Percentiles rank a stretch among this genome's conserved stretches.
Evolutionary conservation across 2,329 filamentous ascomycete species (phyloP).

Genomic region (Cadophora gregata): DNA sequence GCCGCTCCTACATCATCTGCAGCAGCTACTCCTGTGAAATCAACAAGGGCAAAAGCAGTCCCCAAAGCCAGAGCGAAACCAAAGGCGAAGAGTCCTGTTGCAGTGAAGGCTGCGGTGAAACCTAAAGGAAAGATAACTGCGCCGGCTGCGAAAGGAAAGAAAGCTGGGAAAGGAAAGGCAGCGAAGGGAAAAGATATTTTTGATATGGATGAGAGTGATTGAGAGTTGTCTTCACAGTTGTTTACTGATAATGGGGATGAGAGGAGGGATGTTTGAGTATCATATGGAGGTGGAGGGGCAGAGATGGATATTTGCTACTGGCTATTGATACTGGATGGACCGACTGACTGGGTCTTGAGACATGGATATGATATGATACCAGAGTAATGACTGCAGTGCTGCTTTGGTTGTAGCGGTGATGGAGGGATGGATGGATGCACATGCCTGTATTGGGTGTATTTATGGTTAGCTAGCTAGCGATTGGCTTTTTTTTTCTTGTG

Average conservation of each 20-base stretch:
- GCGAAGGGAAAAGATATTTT: constrained; percentile 8
- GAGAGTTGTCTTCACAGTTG: not conserved
- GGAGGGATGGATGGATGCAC: not conserved
- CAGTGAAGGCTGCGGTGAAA: constrained; percentile 20
- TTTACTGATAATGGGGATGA: too few species aligned
- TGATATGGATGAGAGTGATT: constrained; percentile 16
- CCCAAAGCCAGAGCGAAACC: constrained; percentile 21
- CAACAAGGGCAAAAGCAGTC: constrained; percentile 18
- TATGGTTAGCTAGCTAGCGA: not conserved
- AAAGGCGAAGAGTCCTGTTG: constrained; percentile 16
- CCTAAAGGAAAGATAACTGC: constrained; percentile 12
- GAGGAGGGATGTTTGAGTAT: constrained; percentile 8
- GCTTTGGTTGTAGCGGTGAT: not conserved
- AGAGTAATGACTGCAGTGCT: constrained; percentile 4
- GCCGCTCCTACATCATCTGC: constrained; percentile 5
- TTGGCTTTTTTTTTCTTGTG: constrained; percentile 1
- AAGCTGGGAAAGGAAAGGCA: constrained; percentile 13
- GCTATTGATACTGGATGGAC: constrained; percentile 13
- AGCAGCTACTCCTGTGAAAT: constrained; percentile 18
- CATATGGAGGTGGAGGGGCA: not conserved
- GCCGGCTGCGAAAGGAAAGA: constrained; percentile 9
- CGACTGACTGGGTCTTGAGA: constrained; percentile 2
- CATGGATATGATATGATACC: constrained; percentile 16
- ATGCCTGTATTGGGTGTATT: constrained; percentile 3
- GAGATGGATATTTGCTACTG: not conserved